Conservation (phyloP, 2,329 filamentous ascomycete genomes). For the Cytospora schulzeri region DNA sequence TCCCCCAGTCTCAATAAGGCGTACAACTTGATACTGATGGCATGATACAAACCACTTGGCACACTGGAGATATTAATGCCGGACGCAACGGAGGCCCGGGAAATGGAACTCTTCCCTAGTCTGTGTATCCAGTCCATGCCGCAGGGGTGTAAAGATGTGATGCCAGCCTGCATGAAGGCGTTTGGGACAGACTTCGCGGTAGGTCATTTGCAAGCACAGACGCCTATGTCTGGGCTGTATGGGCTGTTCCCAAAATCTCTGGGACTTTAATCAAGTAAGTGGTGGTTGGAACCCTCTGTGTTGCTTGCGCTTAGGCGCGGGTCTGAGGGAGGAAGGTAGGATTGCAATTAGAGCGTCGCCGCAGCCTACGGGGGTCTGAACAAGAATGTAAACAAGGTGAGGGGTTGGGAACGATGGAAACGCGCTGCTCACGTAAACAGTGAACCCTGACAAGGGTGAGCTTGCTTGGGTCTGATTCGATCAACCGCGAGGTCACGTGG, state of each 20-base stretch:
- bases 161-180: constrained; percentile 22
- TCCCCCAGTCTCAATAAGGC: constrained; percentile 9
- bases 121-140: constrained; percentile 8
- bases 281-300: constrained; percentile 2
- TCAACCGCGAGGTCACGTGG: constrained; percentile 27
- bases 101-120: constrained; percentile 6
- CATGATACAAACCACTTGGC: not conserved
- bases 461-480: constrained; percentile 21
- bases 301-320: constrained; percentile 13
- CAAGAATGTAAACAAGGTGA: constrained; percentile 27
- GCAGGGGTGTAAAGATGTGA: constrained; percentile 18
- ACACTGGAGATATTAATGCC: not conserved
- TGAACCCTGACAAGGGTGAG: constrained; percentile 25
- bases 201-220: constrained; percentile 17
- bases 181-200: constrained; percentile 14
- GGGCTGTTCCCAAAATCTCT: not conserved
- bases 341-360: constrained; percentile 17
- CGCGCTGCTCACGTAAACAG: constrained; percentile 28
- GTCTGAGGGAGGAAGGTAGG: constrained; percentile 13
- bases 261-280: no score
- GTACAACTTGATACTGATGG: not conserved
- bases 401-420: not conserved
- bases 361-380: constrained; percentile 11
- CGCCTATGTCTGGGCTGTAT: no score
- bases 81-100: constrained; percentile 1